Base-by-base conservation (phyloP, 2,329 filamentous ascomycete species). In the Talaromyces sp. region DNA sequence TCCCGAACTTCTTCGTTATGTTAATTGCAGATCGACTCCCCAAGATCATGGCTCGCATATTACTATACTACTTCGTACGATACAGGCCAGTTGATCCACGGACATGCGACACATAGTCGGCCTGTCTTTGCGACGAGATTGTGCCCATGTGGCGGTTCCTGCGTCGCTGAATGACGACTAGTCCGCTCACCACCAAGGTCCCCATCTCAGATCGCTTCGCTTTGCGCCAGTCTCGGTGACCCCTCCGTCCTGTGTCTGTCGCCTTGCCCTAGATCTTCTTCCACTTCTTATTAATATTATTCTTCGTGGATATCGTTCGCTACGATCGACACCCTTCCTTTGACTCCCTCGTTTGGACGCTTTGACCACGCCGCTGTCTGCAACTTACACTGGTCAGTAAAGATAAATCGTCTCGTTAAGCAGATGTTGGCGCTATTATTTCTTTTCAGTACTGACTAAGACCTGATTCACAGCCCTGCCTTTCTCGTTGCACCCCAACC, bases 171-270 rank as follows among this genome's bases (percentile, higher is more conserved):
- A 65, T 68, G 63, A 66, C 64, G 65, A 61, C 58, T 66, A 27
- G 11, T 24, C 9, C 19, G 24, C 56, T 55, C 60, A 65, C 67
- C 69, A 68, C 65, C 72, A 74, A 73, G 72, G 71, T 74, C 69
- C 57, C 56, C 60, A 59, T 24, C 35, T 21, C 38, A 26, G 43
- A 46, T 46, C 43, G 43, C n/a, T 35, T 63, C 68, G 65, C 61
- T 58, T 51, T 27, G 48, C 24, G 48, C 14, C 48, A 9, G 48
- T 52, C 43, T 46, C 43, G 21, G 48, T 26, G 11, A 52, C 48
- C 48, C 48, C 48, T 52, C 48, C 17, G 19, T 24, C 19, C 43
- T 24, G 43, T 17, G 43, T 19, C 43, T 52, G 26, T 52, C 24
- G 12, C 26, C 55, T 61, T 63, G 65, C 62, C 61, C 65, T 68